Conservation (phyloP, 345 rosid genomes). For the Eutrema yunnanense region DNA sequence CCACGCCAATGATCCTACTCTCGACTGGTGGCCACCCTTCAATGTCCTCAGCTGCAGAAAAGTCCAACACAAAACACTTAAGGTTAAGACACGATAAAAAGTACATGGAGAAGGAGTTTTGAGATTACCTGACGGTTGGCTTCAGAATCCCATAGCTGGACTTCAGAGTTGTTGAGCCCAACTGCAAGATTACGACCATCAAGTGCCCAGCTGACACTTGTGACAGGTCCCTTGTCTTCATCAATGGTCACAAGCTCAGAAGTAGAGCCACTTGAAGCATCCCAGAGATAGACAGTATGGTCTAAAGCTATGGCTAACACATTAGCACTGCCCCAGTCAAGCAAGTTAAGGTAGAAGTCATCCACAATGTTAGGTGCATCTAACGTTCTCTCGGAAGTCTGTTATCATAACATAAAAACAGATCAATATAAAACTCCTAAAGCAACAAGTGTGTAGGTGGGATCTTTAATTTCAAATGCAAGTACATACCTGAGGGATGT, state of each 20-base stretch:
- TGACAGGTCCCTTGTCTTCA: constrained; percentile 31
- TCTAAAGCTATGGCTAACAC: too few species aligned
- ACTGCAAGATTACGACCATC: constrained; percentile 33
- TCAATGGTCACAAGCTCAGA: constrained; percentile 32
- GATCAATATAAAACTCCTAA: too few species aligned
- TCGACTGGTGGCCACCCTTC: too few species aligned
- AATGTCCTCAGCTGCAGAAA: too few species aligned
- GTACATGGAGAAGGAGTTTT: too few species aligned
- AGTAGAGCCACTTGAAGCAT: constrained; percentile 28
- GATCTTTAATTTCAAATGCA: too few species aligned
- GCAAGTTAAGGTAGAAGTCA: not conserved
- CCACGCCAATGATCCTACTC: too few species aligned
- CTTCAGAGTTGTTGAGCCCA: constrained; percentile 1
- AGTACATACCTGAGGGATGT: not conserved
- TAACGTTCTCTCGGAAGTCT: not conserved
- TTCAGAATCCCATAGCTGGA: constrained; percentile 22
- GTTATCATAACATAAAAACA: too few species aligned
- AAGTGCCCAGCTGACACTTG: constrained; percentile 32
- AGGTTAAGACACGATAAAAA: too few species aligned
- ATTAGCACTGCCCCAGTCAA: too few species aligned
- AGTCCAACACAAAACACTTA: too few species aligned
- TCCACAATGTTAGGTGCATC: not conserved
- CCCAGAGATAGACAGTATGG: constrained; percentile 17
- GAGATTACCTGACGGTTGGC: not conserved
- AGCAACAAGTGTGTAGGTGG: too few species aligned